phyloP scores from a whole-genome alignment of 2,329 filamentous ascomycete genomes.

The Diplodia corticola region DNA sequence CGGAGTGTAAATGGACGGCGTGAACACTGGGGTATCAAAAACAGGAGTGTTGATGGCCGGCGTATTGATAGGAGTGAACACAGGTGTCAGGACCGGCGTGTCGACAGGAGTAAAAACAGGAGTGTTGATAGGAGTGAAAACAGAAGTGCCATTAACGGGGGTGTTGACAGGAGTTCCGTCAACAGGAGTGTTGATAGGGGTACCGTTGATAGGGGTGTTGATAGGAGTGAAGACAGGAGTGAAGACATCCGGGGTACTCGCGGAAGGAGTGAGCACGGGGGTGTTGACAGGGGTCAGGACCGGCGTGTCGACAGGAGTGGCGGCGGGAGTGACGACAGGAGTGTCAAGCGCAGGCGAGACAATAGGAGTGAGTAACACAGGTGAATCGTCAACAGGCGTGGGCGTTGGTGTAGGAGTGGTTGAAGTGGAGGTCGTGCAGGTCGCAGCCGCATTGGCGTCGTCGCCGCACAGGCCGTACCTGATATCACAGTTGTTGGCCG shows the following conservation, averaged over 20 bases:
- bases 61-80: background rate
- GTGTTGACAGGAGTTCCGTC: background rate
- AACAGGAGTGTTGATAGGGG: background rate
- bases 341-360: too few species aligned
- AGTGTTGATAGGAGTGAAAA: background rate
- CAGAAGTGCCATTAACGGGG: background rate
- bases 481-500: conserved; percentile 3
- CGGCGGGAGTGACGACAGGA: background rate
- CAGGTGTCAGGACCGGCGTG: background rate
- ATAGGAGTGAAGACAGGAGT: background rate
- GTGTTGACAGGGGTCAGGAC: background rate
- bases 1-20: background rate
- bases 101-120: background rate
- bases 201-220: too few species aligned
- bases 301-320: background rate
- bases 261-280: too few species aligned
- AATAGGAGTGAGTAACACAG: too few species aligned
- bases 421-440: conserved; percentile 8
- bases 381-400: background rate
- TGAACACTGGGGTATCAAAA: background rate
- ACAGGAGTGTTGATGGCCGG: background rate
- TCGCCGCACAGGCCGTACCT: background rate
- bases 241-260: too few species aligned
- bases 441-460: background rate
- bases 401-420: background rate